A percentile compares a stretch with the other conserved stretches of the same genome.
Conservation (phyloP, 2,329 filamentous ascomycete genomes). For the Colletotrichum lini region DNA sequence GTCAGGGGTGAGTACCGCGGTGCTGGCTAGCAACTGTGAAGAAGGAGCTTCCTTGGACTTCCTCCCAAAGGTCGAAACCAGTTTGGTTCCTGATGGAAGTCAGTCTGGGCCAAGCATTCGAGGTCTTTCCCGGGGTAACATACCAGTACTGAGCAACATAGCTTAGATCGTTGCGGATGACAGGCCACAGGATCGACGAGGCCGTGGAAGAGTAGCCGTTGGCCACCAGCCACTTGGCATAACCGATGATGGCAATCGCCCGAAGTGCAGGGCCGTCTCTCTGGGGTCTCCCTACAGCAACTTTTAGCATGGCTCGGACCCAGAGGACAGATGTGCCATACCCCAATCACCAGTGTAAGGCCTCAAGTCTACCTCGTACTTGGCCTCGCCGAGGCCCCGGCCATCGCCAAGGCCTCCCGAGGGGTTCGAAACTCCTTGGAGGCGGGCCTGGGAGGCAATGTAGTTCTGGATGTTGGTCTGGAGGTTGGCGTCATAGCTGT, state of each 20-base stretch:
- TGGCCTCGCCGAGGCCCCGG: slow-evolving; percentile 77
- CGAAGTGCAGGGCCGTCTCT: slow-evolving; percentile 84
- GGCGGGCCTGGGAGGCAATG: slow-evolving; percentile 74
- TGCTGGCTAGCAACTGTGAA: slow-evolving; percentile 82
- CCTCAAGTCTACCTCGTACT: slow-evolving; percentile 76
- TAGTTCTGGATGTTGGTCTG: slow-evolving; percentile 77
- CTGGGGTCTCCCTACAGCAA: slow-evolving; percentile 75
- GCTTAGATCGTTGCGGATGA: slow-evolving; percentile 81
- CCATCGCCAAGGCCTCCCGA: slow-evolving; percentile 71
- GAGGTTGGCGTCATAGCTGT: slow-evolving; percentile 70
- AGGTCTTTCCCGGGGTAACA: slow-evolving; percentile 17
- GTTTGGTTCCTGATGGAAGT: slow-evolving; percentile 62
- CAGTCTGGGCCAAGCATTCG: too few species aligned
- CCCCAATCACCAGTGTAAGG: slow-evolving; percentile 79
- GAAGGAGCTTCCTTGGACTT: slow-evolving; percentile 82
- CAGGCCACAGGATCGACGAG: slow-evolving; percentile 75
- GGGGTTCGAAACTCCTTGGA: slow-evolving; percentile 79
- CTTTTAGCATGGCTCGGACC: slow-evolving; percentile 11
- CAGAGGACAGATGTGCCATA: slow-evolving; percentile 32
- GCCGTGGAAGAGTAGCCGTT: slow-evolving; percentile 75
- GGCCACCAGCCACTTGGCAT: slow-evolving; percentile 78
- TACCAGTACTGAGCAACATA: slow-evolving; percentile 82
- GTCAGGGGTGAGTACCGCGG: slow-evolving; percentile 64
- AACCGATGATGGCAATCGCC: slow-evolving; percentile 80
- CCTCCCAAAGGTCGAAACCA: slow-evolving; percentile 87